These are phyloP conservation scores for Babesia ovata DNA, from an alignment of 169 alveolate species.

Conservation along the genomic window DNA sequence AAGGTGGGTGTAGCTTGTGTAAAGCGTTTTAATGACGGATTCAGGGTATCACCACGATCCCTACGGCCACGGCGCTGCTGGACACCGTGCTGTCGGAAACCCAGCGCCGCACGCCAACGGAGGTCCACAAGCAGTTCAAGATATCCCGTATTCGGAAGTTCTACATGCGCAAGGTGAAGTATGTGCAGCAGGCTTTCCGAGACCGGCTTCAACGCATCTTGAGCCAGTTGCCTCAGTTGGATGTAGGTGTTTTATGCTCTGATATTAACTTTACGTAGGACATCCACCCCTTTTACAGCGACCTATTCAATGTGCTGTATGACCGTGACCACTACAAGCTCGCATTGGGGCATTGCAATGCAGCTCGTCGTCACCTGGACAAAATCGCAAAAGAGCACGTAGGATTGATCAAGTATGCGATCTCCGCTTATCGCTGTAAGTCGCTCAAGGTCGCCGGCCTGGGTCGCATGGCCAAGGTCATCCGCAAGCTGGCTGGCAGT, in stretches of 20 bases:
- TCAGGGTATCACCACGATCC: slow-evolving; percentile 89
- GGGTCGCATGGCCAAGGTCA: slow-evolving; percentile 97
- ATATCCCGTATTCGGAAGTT: slow-evolving; percentile 97
- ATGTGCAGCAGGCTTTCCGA: slow-evolving; percentile 91
- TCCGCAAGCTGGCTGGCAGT: slow-evolving; percentile 92
- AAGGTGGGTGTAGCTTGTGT: slow-evolving; percentile 37
- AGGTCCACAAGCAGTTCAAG: slow-evolving; percentile 96
- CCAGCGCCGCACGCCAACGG: slow-evolving; percentile 99
- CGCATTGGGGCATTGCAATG: slow-evolving; percentile 96
- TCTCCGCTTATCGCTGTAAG: slow-evolving; percentile 95
- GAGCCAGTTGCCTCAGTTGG: slow-evolving; percentile 95
- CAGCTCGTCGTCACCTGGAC: slow-evolving; percentile 91
- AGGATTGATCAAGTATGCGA: slow-evolving; percentile 94
- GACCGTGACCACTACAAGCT: slow-evolving; percentile 99
- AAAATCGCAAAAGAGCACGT: slow-evolving; percentile 96
- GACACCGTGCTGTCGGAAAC: slow-evolving; percentile 96
- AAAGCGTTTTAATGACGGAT: background rate
- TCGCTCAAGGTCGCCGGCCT: slow-evolving; percentile 97
- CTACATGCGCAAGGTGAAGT: slow-evolving; percentile 98
- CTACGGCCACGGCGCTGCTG: slow-evolving; percentile 87
- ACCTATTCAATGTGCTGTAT: slow-evolving; percentile 95
- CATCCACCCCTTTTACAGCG: slow-evolving; percentile 99
- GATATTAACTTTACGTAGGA: slow-evolving; percentile 68
- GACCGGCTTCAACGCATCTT: slow-evolving; percentile 94
- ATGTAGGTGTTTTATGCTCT: slow-evolving; percentile 69